A percentile compares a stretch with the other conserved stretches of the same genome.
These are phyloP conservation scores for Thelonectria olida DNA, from an alignment of 2,329 filamentous ascomycete species.

Conservation along the genomic window DNA sequence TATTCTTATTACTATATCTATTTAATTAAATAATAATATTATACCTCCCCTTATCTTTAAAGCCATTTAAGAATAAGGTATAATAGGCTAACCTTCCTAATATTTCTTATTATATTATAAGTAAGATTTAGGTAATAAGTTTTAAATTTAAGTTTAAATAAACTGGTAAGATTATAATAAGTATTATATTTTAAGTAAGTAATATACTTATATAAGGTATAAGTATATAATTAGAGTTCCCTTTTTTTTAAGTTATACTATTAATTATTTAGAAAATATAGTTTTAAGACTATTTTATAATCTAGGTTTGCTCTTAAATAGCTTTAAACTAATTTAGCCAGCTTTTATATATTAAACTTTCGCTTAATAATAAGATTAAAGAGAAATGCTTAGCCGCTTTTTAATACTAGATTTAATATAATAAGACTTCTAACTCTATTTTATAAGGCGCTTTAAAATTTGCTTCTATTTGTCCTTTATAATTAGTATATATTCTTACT, in stretches of 20 bases:
- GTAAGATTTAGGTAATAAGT: no score
- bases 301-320: neutral
- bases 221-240: neutral
- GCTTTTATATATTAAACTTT: slow-evolving; percentile 4
- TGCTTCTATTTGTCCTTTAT: neutral
- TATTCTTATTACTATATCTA: no score
- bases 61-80: no score
- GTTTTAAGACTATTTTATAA: neutral
- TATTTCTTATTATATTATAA: no score
- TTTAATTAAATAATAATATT: no score
- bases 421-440: neutral
- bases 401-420: neutral
- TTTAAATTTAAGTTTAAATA: no score
- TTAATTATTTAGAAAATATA: neutral
- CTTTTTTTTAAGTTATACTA: neutral
- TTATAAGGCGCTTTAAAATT: neutral
- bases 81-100: no score
- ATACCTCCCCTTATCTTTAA: no score
- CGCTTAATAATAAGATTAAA: neutral
- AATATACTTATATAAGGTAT: neutral
- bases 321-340: neutral
- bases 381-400: neutral
- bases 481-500: slow-evolving; percentile 1
- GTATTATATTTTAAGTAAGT: neutral
- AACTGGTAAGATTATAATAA: no score